A percentile compares a stretch with the other conserved stretches of the same genome.
Conservation (phyloP, 1,284 basidiomycete species). For the Vanrija humicola region DNA sequence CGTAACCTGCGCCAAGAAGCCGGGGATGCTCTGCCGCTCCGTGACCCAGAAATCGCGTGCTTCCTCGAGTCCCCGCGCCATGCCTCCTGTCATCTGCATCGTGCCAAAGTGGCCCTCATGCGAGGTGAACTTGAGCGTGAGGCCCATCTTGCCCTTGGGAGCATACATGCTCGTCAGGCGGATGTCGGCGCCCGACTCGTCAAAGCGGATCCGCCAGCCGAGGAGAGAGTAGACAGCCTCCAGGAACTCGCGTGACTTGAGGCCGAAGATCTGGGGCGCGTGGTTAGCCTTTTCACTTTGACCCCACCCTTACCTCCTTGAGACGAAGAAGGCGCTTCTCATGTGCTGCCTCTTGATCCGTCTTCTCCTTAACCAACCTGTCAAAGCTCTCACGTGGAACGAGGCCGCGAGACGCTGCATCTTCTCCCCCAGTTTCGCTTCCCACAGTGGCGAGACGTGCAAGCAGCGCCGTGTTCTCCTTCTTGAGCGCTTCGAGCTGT, state of each 20-base stretch:
- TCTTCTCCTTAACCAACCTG: conserved; percentile 47
- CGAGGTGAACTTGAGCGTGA: conserved; percentile 50
- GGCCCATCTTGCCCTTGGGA: conserved; percentile 51
- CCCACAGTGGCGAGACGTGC: conserved; percentile 33
- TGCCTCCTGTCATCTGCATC: conserved; percentile 51
- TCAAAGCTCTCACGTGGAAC: conserved; percentile 52
- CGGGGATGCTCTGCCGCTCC: conserved; percentile 53
- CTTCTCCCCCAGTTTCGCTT: not conserved
- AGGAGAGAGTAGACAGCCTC: conserved; percentile 55
- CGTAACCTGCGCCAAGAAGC: conserved; percentile 54
- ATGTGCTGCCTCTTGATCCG: conserved; percentile 50
- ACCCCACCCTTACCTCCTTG: conserved; percentile 49
- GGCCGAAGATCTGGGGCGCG: conserved; percentile 45
- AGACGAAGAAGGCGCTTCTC: conserved; percentile 53
- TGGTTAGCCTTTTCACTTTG: not conserved
- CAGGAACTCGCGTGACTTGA: conserved; percentile 55
- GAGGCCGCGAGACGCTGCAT: conserved; percentile 19
- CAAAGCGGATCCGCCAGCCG: conserved; percentile 56
- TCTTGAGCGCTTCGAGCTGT: conserved; percentile 51
- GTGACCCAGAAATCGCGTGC: conserved; percentile 53
- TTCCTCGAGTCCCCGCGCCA: conserved; percentile 48
- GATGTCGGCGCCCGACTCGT: conserved; percentile 54
- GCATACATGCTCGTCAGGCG: conserved; percentile 56
- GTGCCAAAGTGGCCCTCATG: conserved; percentile 53
- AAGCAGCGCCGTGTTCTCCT: conserved; percentile 53